A percentile compares a stretch with the other conserved stretches of the same genome.
These are phyloP conservation scores for Gliomastix tumulicola DNA, from an alignment of 2,329 filamentous ascomycete species.

Conservation along the genomic window DNA sequence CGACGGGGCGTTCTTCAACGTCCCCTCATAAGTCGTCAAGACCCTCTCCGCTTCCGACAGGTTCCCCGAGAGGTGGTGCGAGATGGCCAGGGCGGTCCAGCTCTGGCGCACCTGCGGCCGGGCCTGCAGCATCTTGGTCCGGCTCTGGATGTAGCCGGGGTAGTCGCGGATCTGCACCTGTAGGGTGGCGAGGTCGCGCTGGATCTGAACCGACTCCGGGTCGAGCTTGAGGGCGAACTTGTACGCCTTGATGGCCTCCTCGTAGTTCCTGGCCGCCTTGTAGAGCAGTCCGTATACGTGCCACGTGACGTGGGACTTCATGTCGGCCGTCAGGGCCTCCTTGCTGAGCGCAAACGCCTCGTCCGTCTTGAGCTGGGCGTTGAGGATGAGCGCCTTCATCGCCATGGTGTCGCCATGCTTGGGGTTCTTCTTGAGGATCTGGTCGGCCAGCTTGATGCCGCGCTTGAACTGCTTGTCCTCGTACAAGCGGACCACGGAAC, in stretches of 20 bases:
- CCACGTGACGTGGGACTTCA: constrained; percentile 99
- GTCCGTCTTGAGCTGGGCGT: constrained; percentile 82
- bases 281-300: constrained; percentile 96
- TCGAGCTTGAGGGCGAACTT: constrained; percentile 90
- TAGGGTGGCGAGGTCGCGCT: constrained; percentile 84
- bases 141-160: constrained; percentile 84
- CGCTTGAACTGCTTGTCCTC: constrained; percentile 97
- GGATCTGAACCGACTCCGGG: constrained; percentile 90
- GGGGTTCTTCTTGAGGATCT: constrained; percentile 90
- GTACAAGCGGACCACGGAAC: constrained; percentile 90
- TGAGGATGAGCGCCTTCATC: constrained; percentile 98
- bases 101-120: constrained; percentile 79
- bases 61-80: constrained; percentile 85
- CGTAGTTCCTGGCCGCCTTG: constrained; percentile 91
- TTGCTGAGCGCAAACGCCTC: constrained; percentile 94
- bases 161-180: constrained; percentile 98
- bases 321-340: constrained; percentile 85
- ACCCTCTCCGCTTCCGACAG: constrained; percentile 83
- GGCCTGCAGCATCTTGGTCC: constrained; percentile 79
- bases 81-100: constrained; percentile 96
- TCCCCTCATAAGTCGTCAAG: constrained; percentile 87
- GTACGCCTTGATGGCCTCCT: constrained; percentile 98
- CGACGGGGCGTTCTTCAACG: constrained; percentile 71
- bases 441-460: constrained; percentile 89
- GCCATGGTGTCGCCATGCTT: constrained; percentile 97